A percentile compares a stretch with the other conserved stretches of the same genome.
These are phyloP conservation scores for Epicoccum nigrum DNA, from an alignment of 2,329 filamentous ascomycete genomes.

Conservation along the genomic window DNA sequence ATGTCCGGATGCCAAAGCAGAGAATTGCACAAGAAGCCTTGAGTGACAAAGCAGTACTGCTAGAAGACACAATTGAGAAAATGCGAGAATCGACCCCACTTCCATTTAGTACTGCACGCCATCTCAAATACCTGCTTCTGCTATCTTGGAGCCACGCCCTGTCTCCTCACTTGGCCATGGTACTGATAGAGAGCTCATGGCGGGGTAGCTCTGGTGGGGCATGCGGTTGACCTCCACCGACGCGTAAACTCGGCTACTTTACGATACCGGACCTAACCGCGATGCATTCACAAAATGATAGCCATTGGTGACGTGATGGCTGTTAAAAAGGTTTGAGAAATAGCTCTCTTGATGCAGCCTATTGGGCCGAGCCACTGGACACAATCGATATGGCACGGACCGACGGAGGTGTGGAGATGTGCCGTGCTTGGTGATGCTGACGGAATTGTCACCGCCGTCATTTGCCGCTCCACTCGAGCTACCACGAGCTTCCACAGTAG, in stretches of 20 bases:
- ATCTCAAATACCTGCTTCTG: conserved; percentile 7
- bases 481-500: not conserved
- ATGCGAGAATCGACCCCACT: too few species aligned
- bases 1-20: conserved; percentile 3
- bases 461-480: conserved; percentile 16
- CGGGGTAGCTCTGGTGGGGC: conserved; percentile 22
- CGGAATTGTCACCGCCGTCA: conserved; percentile 30
- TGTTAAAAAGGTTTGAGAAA: too few species aligned
- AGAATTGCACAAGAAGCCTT: not conserved
- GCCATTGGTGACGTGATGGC: too few species aligned
- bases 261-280: conserved; percentile 17
- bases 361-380: not conserved
- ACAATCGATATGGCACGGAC: too few species aligned
- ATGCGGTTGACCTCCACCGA: conserved; percentile 14
- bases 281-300: not conserved
- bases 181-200: not conserved
- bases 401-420: too few species aligned
- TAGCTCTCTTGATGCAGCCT: too few species aligned
- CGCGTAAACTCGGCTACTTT: conserved; percentile 13
- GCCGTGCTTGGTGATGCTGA: conserved; percentile 2
- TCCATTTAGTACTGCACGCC: not conserved
- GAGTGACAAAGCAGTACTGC: not conserved
- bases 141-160: conserved; percentile 1
- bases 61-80: too few species aligned
- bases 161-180: conserved; percentile 1